Evolutionary conservation across 768 basidiomycete species (phyloP).

Genomic region (Coprinopsis marcescibilis): DNA sequence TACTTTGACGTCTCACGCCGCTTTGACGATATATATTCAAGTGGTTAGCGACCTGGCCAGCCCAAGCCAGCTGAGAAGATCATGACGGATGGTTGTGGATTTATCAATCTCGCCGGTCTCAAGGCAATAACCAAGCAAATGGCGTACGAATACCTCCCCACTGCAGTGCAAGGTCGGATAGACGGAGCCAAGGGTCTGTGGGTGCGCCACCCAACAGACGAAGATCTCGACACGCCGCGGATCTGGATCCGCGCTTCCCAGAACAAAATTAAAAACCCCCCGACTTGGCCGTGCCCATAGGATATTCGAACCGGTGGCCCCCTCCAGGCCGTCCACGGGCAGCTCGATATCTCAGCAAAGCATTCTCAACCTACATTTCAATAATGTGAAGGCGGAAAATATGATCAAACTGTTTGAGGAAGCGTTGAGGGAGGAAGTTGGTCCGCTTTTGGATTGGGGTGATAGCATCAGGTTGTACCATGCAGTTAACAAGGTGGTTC

Average conservation of each 20-base stretch:
- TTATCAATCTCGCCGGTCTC: conserved; percentile 54
- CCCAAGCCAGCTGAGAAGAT: conserved; percentile 47
- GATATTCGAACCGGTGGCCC: conserved; percentile 56
- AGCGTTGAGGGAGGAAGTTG: conserved; percentile 43
- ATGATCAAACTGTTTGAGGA: conserved; percentile 45
- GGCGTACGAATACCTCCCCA: conserved; percentile 33
- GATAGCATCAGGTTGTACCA: conserved; percentile 46
- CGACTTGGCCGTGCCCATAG: conserved; percentile 38
- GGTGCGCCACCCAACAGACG: conserved; percentile 45
- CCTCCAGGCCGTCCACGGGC: conserved; percentile 38
- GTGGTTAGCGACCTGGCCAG: conserved; percentile 23
- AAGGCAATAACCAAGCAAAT: conserved; percentile 32
- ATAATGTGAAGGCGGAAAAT: conserved; percentile 42
- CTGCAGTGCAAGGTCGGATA: conserved; percentile 58
- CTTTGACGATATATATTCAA: conserved; percentile 27
- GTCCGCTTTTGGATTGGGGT: conserved; percentile 49
- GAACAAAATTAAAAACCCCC: conserved; percentile 47
- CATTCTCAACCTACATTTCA: conserved; percentile 55
- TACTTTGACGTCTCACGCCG: no score
- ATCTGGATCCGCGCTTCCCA: conserved; percentile 65
- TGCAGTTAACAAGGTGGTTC: conserved; percentile 41
- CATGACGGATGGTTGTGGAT: conserved; percentile 74
- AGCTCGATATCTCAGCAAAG: conserved; percentile 47
- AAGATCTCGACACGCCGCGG: conserved; percentile 31
- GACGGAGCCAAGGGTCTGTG: conserved; percentile 58